A percentile compares a stretch with the other conserved stretches of the same genome.
phyloP scores from a whole-genome alignment of 768 basidiomycete species.

The Lanmaoa pseudosensibilis region DNA sequence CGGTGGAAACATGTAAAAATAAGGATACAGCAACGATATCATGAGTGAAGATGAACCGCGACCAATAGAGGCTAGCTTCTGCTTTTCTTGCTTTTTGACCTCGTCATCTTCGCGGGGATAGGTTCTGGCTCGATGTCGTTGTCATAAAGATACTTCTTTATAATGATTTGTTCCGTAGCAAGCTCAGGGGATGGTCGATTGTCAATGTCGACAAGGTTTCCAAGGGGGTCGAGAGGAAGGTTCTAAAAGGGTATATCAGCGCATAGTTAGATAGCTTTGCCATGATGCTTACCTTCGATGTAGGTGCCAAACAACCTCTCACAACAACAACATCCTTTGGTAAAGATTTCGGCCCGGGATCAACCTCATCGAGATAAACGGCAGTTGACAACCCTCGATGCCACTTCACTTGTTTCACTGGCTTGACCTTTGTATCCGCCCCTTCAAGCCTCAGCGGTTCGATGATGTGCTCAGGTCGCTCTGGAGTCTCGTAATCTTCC shows the following conservation, averaged over 20 bases:
- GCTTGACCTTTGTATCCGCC: constrained; percentile 30
- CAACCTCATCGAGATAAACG: constrained; percentile 62
- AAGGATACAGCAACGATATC: constrained; percentile 36
- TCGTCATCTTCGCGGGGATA: constrained; percentile 48
- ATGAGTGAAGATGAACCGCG: constrained; percentile 17
- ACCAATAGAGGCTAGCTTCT: constrained; percentile 28
- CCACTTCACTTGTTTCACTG: constrained; percentile 73
- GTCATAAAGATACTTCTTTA: constrained; percentile 82
- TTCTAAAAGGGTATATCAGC: constrained; percentile 40
- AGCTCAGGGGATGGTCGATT: constrained; percentile 54
- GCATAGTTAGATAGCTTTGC: neutral
- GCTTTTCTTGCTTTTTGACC: constrained; percentile 55
- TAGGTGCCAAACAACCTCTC: constrained; percentile 69
- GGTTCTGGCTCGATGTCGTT: constrained; percentile 51
- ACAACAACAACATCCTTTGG: constrained; percentile 40
- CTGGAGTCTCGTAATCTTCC: constrained; percentile 74
- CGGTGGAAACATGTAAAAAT: constrained; percentile 16
- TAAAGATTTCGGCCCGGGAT: constrained; percentile 47
- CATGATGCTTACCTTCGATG: constrained; percentile 57
- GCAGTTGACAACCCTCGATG: constrained; percentile 63
- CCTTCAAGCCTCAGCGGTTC: constrained; percentile 43
- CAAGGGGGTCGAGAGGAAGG: constrained; percentile 64
- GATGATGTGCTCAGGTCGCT: constrained; percentile 39
- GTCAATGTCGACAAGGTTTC: constrained; percentile 63
- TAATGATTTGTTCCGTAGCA: constrained; percentile 61